Base-by-base conservation (phyloP, 257 asterid genomes). In the Solanum rostratum region DNA sequence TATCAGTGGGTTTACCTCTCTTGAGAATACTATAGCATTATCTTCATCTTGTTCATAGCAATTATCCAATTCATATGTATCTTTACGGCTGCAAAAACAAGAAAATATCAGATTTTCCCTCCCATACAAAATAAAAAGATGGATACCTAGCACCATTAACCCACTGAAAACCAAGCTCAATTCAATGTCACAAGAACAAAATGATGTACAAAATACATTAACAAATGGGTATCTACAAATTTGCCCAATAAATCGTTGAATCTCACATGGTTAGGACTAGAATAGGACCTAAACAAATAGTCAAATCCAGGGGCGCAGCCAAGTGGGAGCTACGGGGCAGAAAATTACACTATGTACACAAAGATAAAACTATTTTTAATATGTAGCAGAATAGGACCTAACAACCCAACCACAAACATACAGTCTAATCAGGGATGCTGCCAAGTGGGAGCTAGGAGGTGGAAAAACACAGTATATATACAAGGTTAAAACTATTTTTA, bases 1-100 rank as follows among this genome's bases (percentile, higher is more conserved):
- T 59, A 92, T 80, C 84, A 93, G 55, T 29, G 96, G 97, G n/a
- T 89, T 86, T 37, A 96, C 87, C 90, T 96, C 99, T 87, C 87
- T 90, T 57, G 92, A 81, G 71, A 91, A 96, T 81, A 96, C 86
- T 73, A 81, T 8, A 37, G 24, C 84, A 66, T 66, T 81, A 5
- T 87, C 94, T 46, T 92, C 97, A 53, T 88, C 87, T 87, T 91
- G 93, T 71, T 86, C 92, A 60, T 92, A 96, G 83, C 93, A 92
- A 79, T 90, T 81, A 82, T 96, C 97, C 80, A 94, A 89, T 83
- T 91, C 95, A 85, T 82, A 93, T 2, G 80, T 81, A 85, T 92
- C 92, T 83, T 86, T 94, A 29, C 90, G 90, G 73, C 97, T 92
- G 89, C 80, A 87, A 80, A 29, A 9, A 20, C 19, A 41, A 3